A percentile compares a stretch with the other conserved stretches of the same genome.
Evolutionary conservation across 371 early-diverging fungal species (phyloP).

Genomic region (Rhizopus arrhizus): DNA sequence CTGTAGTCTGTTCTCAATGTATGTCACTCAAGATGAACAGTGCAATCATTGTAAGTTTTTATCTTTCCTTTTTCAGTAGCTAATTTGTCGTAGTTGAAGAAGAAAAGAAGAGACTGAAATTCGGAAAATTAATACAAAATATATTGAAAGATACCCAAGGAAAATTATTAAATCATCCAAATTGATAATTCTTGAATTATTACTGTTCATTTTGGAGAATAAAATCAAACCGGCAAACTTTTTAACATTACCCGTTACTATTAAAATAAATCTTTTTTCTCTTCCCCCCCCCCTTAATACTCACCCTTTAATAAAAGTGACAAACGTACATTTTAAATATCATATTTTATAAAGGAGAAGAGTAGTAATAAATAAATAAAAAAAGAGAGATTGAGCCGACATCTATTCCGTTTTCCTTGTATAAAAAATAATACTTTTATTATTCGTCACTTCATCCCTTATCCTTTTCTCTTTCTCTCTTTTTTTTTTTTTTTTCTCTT

Average conservation of each 20-base stretch:
- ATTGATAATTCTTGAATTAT: constrained; percentile 8
- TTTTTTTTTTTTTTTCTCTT: constrained; percentile 1
- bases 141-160: constrained; percentile 86
- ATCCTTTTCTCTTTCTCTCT: constrained; percentile 1
- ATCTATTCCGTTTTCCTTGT: constrained; percentile 49
- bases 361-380: no score
- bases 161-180: constrained; percentile 51
- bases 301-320: no score
- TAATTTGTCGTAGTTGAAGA: constrained; percentile 12
- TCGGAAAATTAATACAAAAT: constrained; percentile 69
- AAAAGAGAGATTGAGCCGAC: constrained; percentile 27
- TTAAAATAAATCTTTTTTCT: no score
- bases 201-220: no score
- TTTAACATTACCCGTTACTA: no score
- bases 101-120: constrained; percentile 53
- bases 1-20: constrained; percentile 71
- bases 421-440: constrained; percentile 31
- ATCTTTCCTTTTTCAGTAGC: not conserved
- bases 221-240: no score
- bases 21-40: constrained; percentile 59
- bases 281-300: no score
- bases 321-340: no score
- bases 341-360: no score
- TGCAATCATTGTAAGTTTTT: constrained; percentile 6
- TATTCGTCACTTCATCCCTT: constrained; percentile 3